phyloP scores from a whole-genome alignment of 2,329 filamentous ascomycete species.

The Stachybotrys chlorohalonatus region DNA sequence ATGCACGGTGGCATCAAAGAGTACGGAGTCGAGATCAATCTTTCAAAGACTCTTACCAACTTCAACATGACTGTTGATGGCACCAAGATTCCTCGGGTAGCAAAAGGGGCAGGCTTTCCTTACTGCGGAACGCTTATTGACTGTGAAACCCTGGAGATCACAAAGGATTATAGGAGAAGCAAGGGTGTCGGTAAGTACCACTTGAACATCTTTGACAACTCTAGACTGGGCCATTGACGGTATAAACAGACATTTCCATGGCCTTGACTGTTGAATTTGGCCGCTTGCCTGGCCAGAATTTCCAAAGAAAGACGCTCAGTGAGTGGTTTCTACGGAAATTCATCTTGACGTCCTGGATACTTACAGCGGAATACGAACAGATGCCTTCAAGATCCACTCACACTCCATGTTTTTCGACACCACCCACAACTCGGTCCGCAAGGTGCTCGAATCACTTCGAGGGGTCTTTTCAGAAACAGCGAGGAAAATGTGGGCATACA shows the following conservation, averaged over 20 bases:
- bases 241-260: slow-evolving; percentile 41
- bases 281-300: slow-evolving; percentile 63
- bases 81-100: slow-evolving; percentile 38
- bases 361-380: slow-evolving; percentile 9
- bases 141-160: slow-evolving; percentile 63
- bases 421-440: slow-evolving; percentile 59
- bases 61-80: slow-evolving; percentile 58
- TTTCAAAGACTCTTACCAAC: slow-evolving; percentile 74
- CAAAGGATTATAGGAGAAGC: slow-evolving; percentile 53
- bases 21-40: slow-evolving; percentile 73
- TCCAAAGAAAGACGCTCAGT: slow-evolving; percentile 71
- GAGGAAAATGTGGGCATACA: slow-evolving; percentile 61
- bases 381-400: slow-evolving; percentile 73
- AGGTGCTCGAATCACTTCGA: slow-evolving; percentile 66
- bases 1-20: slow-evolving; percentile 74
- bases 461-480: slow-evolving; percentile 70
- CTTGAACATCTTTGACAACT: not conserved
- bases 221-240: not conserved
- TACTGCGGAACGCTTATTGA: slow-evolving; percentile 82
- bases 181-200: slow-evolving; percentile 37
- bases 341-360: not conserved
- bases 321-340: slow-evolving; percentile 15
- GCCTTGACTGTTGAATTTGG: slow-evolving; percentile 72
- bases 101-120: slow-evolving; percentile 51
- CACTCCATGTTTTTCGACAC: slow-evolving; percentile 80